Evolutionary conservation across 306 rosid genomes (phyloP).

Genomic region (Mimosa bimucronata): DNA sequence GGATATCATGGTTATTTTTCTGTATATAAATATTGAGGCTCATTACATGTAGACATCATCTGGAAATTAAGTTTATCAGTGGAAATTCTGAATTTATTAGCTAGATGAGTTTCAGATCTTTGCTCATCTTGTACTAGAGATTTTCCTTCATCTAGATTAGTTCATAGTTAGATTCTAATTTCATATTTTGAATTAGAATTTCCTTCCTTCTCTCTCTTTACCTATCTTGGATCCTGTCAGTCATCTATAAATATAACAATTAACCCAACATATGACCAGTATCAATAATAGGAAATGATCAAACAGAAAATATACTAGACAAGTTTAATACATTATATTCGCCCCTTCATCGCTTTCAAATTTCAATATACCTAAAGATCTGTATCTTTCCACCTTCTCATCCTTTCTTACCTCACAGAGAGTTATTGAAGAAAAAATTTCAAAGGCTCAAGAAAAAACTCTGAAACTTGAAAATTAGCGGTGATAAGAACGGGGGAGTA

Average conservation of each 20-base stretch:
- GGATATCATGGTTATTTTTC: too few species aligned
- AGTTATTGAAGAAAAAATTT: background rate
- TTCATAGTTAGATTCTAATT: too few species aligned
- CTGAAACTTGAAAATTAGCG: background rate
- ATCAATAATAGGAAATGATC: background rate
- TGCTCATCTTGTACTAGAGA: background rate
- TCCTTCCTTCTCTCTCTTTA: background rate
- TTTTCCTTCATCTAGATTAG: background rate
- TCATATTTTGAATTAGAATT: background rate
- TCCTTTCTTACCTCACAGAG: background rate
- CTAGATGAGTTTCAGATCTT: background rate
- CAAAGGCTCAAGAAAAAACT: background rate
- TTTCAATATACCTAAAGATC: background rate
- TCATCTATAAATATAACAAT: background rate
- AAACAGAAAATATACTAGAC: conserved; percentile 1
- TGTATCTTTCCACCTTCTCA: background rate
- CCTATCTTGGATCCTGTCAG: background rate
- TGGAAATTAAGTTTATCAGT: too few species aligned
- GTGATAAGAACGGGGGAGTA: background rate
- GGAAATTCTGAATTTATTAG: too few species aligned
- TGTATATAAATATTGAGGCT: too few species aligned
- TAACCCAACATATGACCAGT: background rate
- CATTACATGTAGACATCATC: too few species aligned
- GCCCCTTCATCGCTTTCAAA: background rate
- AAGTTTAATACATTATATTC: background rate